Conservation (phyloP, 2,329 filamentous ascomycete species). For the Fusarium napiforme region DNA sequence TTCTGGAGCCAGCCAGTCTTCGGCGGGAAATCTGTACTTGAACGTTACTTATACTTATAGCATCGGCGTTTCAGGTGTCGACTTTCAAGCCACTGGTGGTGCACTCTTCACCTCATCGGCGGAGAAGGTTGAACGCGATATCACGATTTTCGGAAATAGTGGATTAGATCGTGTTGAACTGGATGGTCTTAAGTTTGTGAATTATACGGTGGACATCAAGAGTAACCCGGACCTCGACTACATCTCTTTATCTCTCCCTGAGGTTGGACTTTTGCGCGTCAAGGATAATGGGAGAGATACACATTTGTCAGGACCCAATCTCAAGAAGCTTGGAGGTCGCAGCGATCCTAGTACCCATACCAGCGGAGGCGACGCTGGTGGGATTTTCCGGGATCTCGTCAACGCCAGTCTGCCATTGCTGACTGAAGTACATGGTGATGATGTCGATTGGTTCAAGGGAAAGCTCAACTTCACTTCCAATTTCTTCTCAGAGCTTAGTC, state of each 20-base stretch:
- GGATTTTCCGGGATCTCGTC: background rate
- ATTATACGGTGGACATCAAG: background rate
- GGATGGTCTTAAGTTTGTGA: background rate
- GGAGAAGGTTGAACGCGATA: background rate
- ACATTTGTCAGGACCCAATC: accelerated
- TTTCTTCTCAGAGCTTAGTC: background rate
- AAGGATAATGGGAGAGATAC: background rate
- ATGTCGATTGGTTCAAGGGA: background rate
- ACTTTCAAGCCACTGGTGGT: background rate
- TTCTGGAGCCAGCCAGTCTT: background rate
- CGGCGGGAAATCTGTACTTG: accelerated
- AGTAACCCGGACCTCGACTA: background rate
- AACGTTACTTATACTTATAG: background rate
- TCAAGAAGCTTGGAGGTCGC: background rate
- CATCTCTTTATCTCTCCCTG: background rate
- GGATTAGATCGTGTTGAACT: background rate
- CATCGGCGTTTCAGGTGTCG: background rate
- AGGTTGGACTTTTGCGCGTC: background rate
- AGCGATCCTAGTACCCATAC: accelerated
- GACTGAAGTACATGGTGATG: background rate
- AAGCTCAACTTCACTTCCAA: background rate
- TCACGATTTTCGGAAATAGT: accelerated
- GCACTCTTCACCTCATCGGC: background rate
- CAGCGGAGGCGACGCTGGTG: background rate
- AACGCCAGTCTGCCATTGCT: background rate